phyloP scores from a whole-genome alignment of 805 yeast species.

The Nakazawaea pomicola region DNA sequence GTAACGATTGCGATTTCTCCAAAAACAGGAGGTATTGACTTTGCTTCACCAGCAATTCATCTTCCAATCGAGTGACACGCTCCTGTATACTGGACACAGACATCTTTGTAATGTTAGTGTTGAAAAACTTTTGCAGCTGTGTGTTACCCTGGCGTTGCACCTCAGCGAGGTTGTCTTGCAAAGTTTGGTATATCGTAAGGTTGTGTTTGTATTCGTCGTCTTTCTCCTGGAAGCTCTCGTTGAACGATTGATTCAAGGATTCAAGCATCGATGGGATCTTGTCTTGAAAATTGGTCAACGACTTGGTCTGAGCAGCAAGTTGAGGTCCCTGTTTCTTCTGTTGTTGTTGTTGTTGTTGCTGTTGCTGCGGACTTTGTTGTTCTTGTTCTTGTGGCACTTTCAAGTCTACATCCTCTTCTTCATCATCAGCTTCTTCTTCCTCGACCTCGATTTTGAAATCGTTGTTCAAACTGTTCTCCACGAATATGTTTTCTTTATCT shows the following conservation, averaged over 20 bases:
- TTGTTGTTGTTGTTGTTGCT: too few species aligned
- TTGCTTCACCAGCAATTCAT: slow-evolving; percentile 6
- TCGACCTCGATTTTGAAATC: slow-evolving; percentile 8
- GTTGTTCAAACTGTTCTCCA: slow-evolving; percentile 22
- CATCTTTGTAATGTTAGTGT: background rate
- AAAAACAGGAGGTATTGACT: slow-evolving; percentile 14
- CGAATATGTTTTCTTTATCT: slow-evolving; percentile 44
- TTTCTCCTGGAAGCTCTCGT: slow-evolving; percentile 32
- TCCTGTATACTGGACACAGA: background rate
- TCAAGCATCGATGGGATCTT: slow-evolving; percentile 18
- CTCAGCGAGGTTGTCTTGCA: slow-evolving; percentile 33
- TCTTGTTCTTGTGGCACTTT: too few species aligned
- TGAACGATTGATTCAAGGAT: slow-evolving; percentile 20
- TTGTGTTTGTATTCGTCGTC: slow-evolving; percentile 49
- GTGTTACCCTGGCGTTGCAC: slow-evolving; percentile 9
- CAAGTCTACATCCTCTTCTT: too few species aligned
- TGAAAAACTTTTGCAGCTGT: slow-evolving; percentile 3
- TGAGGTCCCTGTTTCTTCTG: too few species aligned
- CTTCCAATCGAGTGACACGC: slow-evolving; percentile 6
- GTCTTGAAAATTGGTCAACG: slow-evolving; percentile 15
- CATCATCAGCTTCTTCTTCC: slow-evolving; percentile 10
- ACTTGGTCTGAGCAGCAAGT: too few species aligned
- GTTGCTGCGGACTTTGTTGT: background rate
- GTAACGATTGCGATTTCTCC: slow-evolving; percentile 63
- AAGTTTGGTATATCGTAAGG: slow-evolving; percentile 32